Conservation (phyloP, 371 early-diverging fungal genomes). For the Smittium culicis region DNA sequence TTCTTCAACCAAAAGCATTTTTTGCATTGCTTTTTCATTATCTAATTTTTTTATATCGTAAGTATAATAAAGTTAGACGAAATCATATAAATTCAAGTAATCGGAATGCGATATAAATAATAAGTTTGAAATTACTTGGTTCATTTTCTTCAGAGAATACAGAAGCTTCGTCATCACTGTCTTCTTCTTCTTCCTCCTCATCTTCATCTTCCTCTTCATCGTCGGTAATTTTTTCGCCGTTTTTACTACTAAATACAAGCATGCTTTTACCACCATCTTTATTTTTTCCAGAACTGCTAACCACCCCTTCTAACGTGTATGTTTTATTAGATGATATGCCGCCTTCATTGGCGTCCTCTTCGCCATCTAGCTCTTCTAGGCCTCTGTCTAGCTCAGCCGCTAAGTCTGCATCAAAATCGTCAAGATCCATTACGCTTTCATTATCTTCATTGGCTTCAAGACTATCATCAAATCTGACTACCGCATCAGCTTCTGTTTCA, state of each 20-base stretch:
- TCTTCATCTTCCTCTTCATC: slow-evolving; percentile 29
- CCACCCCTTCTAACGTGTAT: slow-evolving; percentile 21
- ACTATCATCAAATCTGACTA: background rate
- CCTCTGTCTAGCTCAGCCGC: slow-evolving; percentile 36
- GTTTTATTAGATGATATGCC: slow-evolving; percentile 28
- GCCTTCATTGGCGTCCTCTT: slow-evolving; percentile 26
- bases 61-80: slow-evolving; percentile 15
- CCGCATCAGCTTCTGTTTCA: background rate
- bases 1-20: slow-evolving; percentile 37
- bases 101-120: no score
- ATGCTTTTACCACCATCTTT: slow-evolving; percentile 27
- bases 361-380: slow-evolving; percentile 32
- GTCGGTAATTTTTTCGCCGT: slow-evolving; percentile 19
- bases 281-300: slow-evolving; percentile 17
- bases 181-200: slow-evolving; percentile 28
- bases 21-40: slow-evolving; percentile 28
- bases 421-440: slow-evolving; percentile 24
- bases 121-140: slow-evolving; percentile 16
- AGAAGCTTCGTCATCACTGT: slow-evolving; percentile 19
- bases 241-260: slow-evolving; percentile 21
- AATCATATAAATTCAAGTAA: background rate
- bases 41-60: background rate
- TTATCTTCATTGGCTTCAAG: slow-evolving; percentile 20
- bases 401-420: slow-evolving; percentile 36
- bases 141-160: slow-evolving; percentile 22